Percentiles rank a stretch among this genome's conserved stretches.
These are phyloP conservation scores for Marasmius fiardii DNA, from an alignment of 1,284 basidiomycete species.

Conservation along the genomic window DNA sequence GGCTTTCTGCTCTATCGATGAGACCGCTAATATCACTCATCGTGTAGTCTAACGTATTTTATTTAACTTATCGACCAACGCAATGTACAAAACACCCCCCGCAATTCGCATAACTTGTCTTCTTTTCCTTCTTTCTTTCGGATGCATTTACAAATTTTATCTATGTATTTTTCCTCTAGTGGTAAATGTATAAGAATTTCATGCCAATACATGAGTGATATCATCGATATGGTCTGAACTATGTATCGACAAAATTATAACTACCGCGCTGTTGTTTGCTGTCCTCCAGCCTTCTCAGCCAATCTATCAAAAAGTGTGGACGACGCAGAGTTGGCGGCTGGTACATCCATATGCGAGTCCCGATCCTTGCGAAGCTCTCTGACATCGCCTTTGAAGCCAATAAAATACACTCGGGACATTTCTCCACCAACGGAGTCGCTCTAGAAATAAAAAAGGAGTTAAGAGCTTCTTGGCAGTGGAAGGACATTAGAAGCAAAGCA, in stretches of 20 bases:
- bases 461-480: not conserved
- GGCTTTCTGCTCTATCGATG: not conserved
- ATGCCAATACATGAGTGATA: too few relatives aligned
- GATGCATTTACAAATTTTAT: too few relatives aligned
- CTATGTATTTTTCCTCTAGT: too few relatives aligned
- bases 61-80: too few relatives aligned
- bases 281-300: conserved; percentile 50
- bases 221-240: not conserved
- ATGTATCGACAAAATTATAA: too few relatives aligned
- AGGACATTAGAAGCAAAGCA: conserved; percentile 8
- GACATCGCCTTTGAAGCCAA: conserved; percentile 79
- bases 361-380: conserved; percentile 55
- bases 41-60: too few relatives aligned
- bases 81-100: too few relatives aligned
- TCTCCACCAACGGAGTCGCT: conserved; percentile 65
- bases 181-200: too few relatives aligned
- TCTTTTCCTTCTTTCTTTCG: too few relatives aligned
- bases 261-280: conserved; percentile 53
- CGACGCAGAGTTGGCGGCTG: conserved; percentile 68
- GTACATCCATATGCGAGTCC: conserved; percentile 62
- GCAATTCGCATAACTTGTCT: too few relatives aligned
- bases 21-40: too few relatives aligned
- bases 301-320: conserved; percentile 60
- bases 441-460: conserved; percentile 30
- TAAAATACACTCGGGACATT: conserved; percentile 62